A percentile compares a stretch with the other conserved stretches of the same genome.
Evolutionary conservation across 2,329 filamentous ascomycete species (phyloP).

Genomic region (Penicillium rolfsii): DNA sequence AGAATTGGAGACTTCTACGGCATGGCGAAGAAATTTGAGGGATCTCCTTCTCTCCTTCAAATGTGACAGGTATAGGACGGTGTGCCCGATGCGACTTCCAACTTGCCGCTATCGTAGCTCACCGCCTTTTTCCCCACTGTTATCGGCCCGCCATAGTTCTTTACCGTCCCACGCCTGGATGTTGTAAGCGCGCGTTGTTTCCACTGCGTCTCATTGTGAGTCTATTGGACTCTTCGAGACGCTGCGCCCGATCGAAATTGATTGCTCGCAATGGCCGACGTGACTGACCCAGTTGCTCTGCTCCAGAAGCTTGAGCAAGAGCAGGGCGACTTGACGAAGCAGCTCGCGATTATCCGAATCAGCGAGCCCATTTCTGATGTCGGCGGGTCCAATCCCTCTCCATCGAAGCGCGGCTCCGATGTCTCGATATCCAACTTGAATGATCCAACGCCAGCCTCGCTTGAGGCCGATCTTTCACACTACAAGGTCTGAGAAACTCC

Average conservation of each 20-base stretch:
- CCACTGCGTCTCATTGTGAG: not conserved
- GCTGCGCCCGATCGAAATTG: too few species aligned
- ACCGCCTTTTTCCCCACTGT: conserved; percentile 12
- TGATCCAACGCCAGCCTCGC: conserved; percentile 71
- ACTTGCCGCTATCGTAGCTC: not conserved
- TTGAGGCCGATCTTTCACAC: conserved; percentile 82
- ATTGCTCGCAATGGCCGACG: not conserved
- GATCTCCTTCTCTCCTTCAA: too few species aligned
- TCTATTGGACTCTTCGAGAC: not conserved
- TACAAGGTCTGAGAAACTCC: conserved; percentile 64
- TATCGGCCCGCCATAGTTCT: conserved; percentile 4
- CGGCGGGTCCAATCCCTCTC: conserved; percentile 33
- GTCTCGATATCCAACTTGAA: conserved; percentile 71
- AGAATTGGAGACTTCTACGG: not conserved
- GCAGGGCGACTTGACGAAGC: conserved; percentile 53
- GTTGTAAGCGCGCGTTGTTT: not conserved
- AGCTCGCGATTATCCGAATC: conserved; percentile 73
- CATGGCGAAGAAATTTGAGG: not conserved
- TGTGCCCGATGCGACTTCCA: not conserved
- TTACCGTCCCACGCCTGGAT: not conserved
- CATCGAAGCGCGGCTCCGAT: conserved; percentile 68
- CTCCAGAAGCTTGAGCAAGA: conserved; percentile 51
- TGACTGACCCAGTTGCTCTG: conserved; percentile 38
- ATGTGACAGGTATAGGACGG: not conserved
- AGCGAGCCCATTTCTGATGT: conserved; percentile 68